Base-by-base conservation (phyloP, 495 filamentous ascomycete species). In the Neurospora cerealis region DNA sequence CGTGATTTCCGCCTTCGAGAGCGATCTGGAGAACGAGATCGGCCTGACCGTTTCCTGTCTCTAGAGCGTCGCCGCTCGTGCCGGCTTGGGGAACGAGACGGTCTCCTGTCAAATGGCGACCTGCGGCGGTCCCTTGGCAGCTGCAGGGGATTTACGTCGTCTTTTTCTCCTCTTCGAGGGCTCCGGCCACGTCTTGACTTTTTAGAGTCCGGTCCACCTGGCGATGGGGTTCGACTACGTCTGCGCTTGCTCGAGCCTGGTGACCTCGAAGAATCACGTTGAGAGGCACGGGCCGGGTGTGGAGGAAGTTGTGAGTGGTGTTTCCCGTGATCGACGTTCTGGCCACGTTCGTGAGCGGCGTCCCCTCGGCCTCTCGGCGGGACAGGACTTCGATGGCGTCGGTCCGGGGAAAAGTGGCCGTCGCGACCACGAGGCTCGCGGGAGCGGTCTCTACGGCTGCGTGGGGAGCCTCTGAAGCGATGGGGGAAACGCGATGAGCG, bases 211-310 rank as follows among this genome's bases (percentile, higher is more conserved):
- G 76, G 75, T 37, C 75, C 77, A 70, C 71, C 70, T 62, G 76
- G 73, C 5, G 82, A 79, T 21, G 80, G 78, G 70, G 79, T 82
- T 21, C 77, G 80, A 75, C 78, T 83, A 36, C 82, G 83, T 32
- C 77, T 81, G 39, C 84, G 82, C 78, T 84, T 84, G 70, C 73
- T 74, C 70, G 81, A 78, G 39, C 73, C 77, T 10, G 83, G 81
- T 19, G 81, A 80, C 36, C 80, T 79, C 6, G 77, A 79, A 70
- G 74, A 77, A 74, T 74, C 71, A 28, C 80, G 81, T 15, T 73
- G 72, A 15, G 60, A 60, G 40, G 34, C 73, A 38, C 54, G 70
- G 9, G 38, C 73, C 4, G 60, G 71, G 37, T 38, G 54, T 66
- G 54, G 54, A 66, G 54, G 54, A 9, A 9, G 54, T 17, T 66